Evolutionary conservation across 2,329 filamentous ascomycete species (phyloP), one percentile per base, ranked within the genome.

Genomic region (Diaporthe helianthi): DNA sequence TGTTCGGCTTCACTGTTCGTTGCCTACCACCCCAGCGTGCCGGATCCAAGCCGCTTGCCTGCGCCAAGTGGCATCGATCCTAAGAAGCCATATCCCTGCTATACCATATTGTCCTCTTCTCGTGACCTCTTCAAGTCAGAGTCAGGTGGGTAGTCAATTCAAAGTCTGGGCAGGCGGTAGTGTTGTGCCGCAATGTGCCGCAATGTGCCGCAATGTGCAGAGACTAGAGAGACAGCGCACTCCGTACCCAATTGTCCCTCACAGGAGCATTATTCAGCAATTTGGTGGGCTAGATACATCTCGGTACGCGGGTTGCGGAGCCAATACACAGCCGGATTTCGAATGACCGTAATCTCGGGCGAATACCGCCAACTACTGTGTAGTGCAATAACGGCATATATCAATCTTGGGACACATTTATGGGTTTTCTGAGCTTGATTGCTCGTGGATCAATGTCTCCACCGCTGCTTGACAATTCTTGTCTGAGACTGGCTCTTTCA

Each of bases 331-430:
- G 41, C 65, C 65, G 52, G 52, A 49, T 51, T 36, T 67, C 33
- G 52, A 58, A 67, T 51, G 22, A 58, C 52, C 46, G 65, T 29
- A 67, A 67, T 67, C 52, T 67, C 65, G 65, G 52, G 65, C 65
- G 52, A 58, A 67, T 58, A 52, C 46, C 52, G 65, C 65, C 44
- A 29, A 15, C 38, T 54, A n/a, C n/a, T n/a, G n/a, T n/a, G n/a
- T n/a, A n/a, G n/a, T n/a, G n/a, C n/a, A 41, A 66, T 54, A 66
- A 47, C 55, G 38, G 55, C 55, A 60, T 55, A 60, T 55, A 24
- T 41, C 31, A 67, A 29, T 67, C 52, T 49, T 36, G 15, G 41
- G 29, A 49, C 41, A 29, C 15, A 29, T 38, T 38, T 38, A 49
- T 51, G 65, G 53, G 33, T 22, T 67, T n/a, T 29, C 41, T 67